Base-by-base conservation (phyloP, 148 eudicot genomes). In the Selenicereus undatus region DNA sequence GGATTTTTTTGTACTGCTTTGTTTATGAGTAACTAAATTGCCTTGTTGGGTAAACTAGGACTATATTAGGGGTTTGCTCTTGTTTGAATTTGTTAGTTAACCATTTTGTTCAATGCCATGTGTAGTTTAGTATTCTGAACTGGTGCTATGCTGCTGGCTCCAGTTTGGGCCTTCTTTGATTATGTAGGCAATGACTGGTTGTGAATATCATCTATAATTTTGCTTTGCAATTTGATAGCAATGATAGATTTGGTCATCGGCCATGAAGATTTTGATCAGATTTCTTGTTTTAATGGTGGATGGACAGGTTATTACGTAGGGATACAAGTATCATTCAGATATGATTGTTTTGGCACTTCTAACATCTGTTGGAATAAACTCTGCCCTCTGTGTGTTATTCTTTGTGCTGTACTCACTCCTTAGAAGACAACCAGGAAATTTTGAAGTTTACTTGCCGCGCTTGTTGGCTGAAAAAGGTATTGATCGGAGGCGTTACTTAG, bases 331-430 rank as follows among this genome's bases (percentile, higher is more conserved):
- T 79, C 43, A 29, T 42, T 36, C 9, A 75, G 83, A 81, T 66
- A 93, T 93, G 97, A 84, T 90, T 76, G 94, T 93, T 71, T 88
- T 93, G 62, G 97, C 94, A 70, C 92, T 93, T 80, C 73, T 91
- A 24, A 91, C 93, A 24, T 93, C 97, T 6, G 92, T 91, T 52
- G 94, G 90, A 83, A 91, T 93, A 82, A 93, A 93, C 81, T 84
- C 83, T 76, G 87, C 86, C 62, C 91, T 93, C 32, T 93, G 97
- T 85, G 64, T 90, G 76, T 22, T 93, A 66, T 90, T 93, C 84
- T 87, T 90, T 64, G 86, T 83, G 16, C 78, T 93, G 65, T 93
- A 90, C 70, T 93, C 97, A 42, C 78, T 88, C 39, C 65, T 93
- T 82, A 91, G 93, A 77, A 93, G 84, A 80, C 97, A 91, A 62